A percentile compares a stretch with the other conserved stretches of the same genome.
Evolutionary conservation across 768 basidiomycete species (phyloP).

Genomic region (Tulasnella sp.): DNA sequence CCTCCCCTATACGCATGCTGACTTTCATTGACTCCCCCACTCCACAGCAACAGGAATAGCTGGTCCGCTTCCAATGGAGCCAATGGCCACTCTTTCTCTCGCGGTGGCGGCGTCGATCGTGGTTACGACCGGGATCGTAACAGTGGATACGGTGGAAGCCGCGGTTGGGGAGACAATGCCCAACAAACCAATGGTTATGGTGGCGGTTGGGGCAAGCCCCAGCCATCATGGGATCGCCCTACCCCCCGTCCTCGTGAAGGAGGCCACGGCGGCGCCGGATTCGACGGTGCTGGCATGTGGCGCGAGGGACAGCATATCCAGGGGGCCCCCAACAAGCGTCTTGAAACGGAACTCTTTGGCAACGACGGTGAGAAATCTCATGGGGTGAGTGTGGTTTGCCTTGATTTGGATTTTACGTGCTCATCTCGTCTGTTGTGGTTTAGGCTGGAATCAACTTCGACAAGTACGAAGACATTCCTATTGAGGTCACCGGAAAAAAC

Average conservation of each 20-base stretch:
- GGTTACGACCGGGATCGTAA: constrained; percentile 29
- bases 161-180: constrained; percentile 22
- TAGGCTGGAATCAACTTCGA: constrained; percentile 99
- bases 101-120: constrained; percentile 28
- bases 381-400: neutral
- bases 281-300: constrained; percentile 57
- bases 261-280: constrained; percentile 7
- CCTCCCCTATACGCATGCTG: neutral
- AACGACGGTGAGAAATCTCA: neutral
- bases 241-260: neutral
- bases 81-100: constrained; percentile 32
- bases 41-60: neutral
- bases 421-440: constrained; percentile 71
- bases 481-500: constrained; percentile 92
- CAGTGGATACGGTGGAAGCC: constrained; percentile 27
- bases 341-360: constrained; percentile 95
- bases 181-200: constrained; percentile 35
- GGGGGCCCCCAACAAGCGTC: constrained; percentile 71
- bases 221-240: constrained; percentile 15
- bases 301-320: constrained; percentile 76
- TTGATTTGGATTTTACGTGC: constrained; percentile 32
- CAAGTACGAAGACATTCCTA: constrained; percentile 99
- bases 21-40: constrained; percentile 11
- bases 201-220: neutral
- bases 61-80: constrained; percentile 32